Base-by-base conservation (phyloP, 768 basidiomycete genomes). In the Panellus pusillus region DNA sequence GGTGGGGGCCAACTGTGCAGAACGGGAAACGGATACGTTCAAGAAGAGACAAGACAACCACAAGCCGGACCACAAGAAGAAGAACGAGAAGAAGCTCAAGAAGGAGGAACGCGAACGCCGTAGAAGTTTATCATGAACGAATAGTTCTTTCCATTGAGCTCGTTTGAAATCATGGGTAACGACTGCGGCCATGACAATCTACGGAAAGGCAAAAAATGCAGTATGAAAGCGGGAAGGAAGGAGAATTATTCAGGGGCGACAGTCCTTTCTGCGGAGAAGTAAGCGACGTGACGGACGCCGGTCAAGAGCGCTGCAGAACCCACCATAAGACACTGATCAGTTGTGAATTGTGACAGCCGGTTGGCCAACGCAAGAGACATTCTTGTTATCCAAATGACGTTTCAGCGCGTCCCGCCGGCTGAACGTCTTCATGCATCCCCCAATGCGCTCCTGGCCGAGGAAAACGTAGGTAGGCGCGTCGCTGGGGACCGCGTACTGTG, bases 11-110 rank as follows among this genome's bases (percentile, higher is more conserved):
- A 1, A 75, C 80, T 35, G 81, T 89, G 8, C 89, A 90, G 64
- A 75, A 84, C 48, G 89, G 88, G 40, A 89, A 87, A 62, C 76
- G 83, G 42, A 84, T 89, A 70, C 84, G 87, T 47, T 89, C 87
- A 43, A 78, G 80, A 50, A 47, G 59, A 73, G 82, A 57, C 65
- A 74, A 49, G 73, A 72, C 47, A 24, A 24, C 24, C 2, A 24
- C 24, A 24, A 24, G 24, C 24, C 24, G 6, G n/a, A n/a, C n/a
- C n/a, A n/a, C n/a, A 24, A 24, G 6, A 24, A 24, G 24, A 24
- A 2, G 9, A 55, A 45, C n/a, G n/a, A 24, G 3, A 24, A 24
- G 3, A 24, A 24, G 24, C 24, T 6, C 2, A 24, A 24, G 6
- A 24, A 24, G 24, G 6, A 14, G 52, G 41, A 32, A 18, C 28